A percentile compares a stretch with the other conserved stretches of the same genome.
Evolutionary conservation across 495 filamentous ascomycete genomes (phyloP).

Genomic region (Hypoxylon fragiforme): DNA sequence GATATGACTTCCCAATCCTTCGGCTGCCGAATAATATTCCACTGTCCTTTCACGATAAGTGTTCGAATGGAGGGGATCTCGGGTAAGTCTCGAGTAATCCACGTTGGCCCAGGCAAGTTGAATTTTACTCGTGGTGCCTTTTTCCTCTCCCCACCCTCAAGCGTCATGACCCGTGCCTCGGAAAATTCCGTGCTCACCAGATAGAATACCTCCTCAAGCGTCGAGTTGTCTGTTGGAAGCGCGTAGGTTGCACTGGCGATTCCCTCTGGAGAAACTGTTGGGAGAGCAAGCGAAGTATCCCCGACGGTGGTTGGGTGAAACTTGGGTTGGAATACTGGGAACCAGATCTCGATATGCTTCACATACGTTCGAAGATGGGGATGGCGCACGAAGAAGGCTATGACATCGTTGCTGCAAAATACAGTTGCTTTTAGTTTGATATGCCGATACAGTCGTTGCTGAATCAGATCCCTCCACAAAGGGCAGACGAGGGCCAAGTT

Average conservation of each 20-base stretch:
- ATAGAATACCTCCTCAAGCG: conserved; percentile 67
- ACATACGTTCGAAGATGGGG: conserved; percentile 64
- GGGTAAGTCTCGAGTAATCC: conserved; percentile 44
- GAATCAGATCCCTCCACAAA: conserved; percentile 66
- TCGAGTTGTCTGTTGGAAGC: conserved; percentile 63
- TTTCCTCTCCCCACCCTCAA: conserved; percentile 75
- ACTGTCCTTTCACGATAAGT: conserved; percentile 71
- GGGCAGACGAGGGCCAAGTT: conserved; percentile 64
- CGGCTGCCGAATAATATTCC: conserved; percentile 71
- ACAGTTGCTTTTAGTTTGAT: conserved; percentile 73
- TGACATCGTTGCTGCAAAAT: conserved; percentile 57
- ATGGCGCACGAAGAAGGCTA: conserved; percentile 59
- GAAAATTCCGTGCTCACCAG: conserved; percentile 61
- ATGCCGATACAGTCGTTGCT: conserved; percentile 70
- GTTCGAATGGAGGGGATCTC: conserved; percentile 55
- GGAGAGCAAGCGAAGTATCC: conserved; percentile 45
- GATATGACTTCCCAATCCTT: conserved; percentile 64
- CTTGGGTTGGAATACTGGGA: conserved; percentile 68
- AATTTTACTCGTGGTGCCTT: conserved; percentile 67
- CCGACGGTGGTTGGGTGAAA: conserved; percentile 42
- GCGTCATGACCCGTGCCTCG: conserved; percentile 64
- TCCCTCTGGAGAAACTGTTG: conserved; percentile 51
- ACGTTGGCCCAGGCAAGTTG: conserved; percentile 41
- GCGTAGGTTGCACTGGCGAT: conserved; percentile 56
- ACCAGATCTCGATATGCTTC: conserved; percentile 73